Base-by-base conservation (phyloP, 2,329 filamentous ascomycete species). In the Colletotrichum coccodes region DNA sequence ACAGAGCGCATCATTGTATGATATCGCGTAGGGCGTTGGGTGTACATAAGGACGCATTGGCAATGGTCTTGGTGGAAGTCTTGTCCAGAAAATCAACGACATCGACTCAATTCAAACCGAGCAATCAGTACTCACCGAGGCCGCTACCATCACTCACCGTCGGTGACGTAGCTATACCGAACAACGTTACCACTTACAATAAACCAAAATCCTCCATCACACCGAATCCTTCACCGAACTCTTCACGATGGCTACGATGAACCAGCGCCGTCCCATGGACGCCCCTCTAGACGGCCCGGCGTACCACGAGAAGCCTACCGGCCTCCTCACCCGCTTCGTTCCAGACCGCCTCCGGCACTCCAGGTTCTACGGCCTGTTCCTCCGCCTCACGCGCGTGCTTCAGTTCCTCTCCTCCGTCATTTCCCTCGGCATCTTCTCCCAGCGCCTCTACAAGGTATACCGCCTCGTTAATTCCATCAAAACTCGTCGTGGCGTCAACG, bases 371-470 rank as follows among this genome's bases (percentile, higher is more conserved):
- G 59, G 64, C n/a, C 68, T 70, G 64, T 68, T 81, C 52, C 76
- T 82, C 23, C 77, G 78, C 58, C 50, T 80, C n/a, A 75, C 78
- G 1, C 81, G 81, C 56, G 70, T 82, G 42, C 70, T 83, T n/a
- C 82, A 84, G 71, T 81, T 85, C 72, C 70, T 83, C 54, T 83
- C 81, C n/a, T 72, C 82, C 9, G 70, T 79, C 61, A 76, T 81
- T 68, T 83, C 82, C 4, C 77, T 85, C 30, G 79, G 79, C 47
- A 70, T 84, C 70, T 84, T 84, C 77, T 80, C 79, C n/a, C 69
- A 72, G 5, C 80, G 81, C 30, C 32, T 83, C 11, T 76, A 76
- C 73, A 82, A 81, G 46, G 78, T 84, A 59, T 78, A 80, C 68
- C 78, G 77, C 26, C 77, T 83, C 34, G 74, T 73, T 58, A 73